These are phyloP conservation scores for Lachancea sp. DNA, from an alignment of 805 yeast species.

Conservation along the genomic window DNA sequence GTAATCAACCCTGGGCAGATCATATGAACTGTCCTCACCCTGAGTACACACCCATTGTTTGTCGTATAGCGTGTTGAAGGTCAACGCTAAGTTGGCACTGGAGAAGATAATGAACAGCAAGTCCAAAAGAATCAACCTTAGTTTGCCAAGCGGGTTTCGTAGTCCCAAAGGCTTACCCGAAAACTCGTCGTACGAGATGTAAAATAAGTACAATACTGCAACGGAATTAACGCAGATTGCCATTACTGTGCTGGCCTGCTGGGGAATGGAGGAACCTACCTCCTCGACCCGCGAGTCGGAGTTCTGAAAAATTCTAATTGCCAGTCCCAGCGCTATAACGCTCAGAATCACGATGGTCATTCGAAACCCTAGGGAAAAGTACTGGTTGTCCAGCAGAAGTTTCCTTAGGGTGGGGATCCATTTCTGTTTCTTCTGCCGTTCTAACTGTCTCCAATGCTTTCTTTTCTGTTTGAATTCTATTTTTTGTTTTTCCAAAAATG, in stretches of 20 bases:
- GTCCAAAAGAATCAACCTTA: slow-evolving; percentile 76
- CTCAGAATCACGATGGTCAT: slow-evolving; percentile 52
- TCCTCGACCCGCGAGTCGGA: slow-evolving; percentile 23
- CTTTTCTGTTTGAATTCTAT: slow-evolving; percentile 24
- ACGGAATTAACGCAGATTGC: slow-evolving; percentile 77
- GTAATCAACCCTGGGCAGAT: slow-evolving; percentile 36
- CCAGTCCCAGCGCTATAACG: slow-evolving; percentile 63
- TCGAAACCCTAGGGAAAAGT: slow-evolving; percentile 73
- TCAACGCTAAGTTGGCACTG: slow-evolving; percentile 77
- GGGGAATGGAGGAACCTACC: slow-evolving; percentile 37
- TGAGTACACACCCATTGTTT: slow-evolving; percentile 69
- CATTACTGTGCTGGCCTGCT: slow-evolving; percentile 89
- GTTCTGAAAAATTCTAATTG: slow-evolving; percentile 49
- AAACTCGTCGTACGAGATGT: slow-evolving; percentile 87
- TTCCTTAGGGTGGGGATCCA: slow-evolving; percentile 57
- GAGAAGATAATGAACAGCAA: slow-evolving; percentile 81
- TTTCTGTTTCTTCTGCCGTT: slow-evolving; percentile 50
- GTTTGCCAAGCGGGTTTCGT: slow-evolving; percentile 75
- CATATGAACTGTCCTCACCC: slow-evolving; percentile 15
- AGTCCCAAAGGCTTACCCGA: slow-evolving; percentile 88
- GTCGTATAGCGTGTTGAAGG: slow-evolving; percentile 79
- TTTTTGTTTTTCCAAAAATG: slow-evolving; percentile 9
- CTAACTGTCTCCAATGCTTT: slow-evolving; percentile 29
- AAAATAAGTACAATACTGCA: slow-evolving; percentile 70
- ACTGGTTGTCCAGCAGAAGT: slow-evolving; percentile 65